These are phyloP conservation scores for Kalaharituber pfeilii DNA, from an alignment of 2,329 filamentous ascomycete genomes.

Conservation along the genomic window DNA sequence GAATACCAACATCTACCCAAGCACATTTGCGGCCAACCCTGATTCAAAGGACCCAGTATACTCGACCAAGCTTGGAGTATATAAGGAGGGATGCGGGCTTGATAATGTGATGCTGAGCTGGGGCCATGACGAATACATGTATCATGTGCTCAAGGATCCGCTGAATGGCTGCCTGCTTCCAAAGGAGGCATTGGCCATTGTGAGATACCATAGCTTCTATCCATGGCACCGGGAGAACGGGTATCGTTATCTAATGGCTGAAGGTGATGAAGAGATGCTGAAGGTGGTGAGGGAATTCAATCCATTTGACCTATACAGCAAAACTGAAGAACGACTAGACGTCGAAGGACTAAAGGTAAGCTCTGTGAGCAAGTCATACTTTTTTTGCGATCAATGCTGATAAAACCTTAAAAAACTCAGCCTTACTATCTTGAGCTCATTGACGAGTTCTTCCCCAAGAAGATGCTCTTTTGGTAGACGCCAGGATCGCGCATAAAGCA, in stretches of 20 bases:
- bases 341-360: slow-evolving; percentile 56
- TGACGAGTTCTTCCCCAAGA: slow-evolving; percentile 53
- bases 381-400: not conserved
- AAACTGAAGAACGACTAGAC: slow-evolving; percentile 47
- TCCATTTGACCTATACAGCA: slow-evolving; percentile 81
- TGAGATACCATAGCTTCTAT: slow-evolving; percentile 85
- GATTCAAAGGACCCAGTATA: slow-evolving; percentile 56
- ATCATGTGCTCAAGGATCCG: slow-evolving; percentile 73
- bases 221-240: slow-evolving; percentile 73
- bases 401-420: not conserved
- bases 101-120: slow-evolving; percentile 81
- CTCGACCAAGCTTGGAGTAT: slow-evolving; percentile 61
- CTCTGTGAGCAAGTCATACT: too few relatives aligned
- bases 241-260: slow-evolving; percentile 67
- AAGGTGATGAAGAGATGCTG: slow-evolving; percentile 63
- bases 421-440: slow-evolving; percentile 48
- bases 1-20: slow-evolving; percentile 60
- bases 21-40: slow-evolving; percentile 60
- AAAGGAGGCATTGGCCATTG: slow-evolving; percentile 73
- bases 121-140: slow-evolving; percentile 80
- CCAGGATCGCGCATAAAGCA: too few relatives aligned
- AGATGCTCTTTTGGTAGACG: slow-evolving; percentile 52
- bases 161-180: slow-evolving; percentile 43
- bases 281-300: slow-evolving; percentile 73
- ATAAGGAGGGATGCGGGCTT: slow-evolving; percentile 58